Evolutionary conservation across 2,329 filamentous ascomycete species (phyloP).

Genomic region (Bipolaris cookei): DNA sequence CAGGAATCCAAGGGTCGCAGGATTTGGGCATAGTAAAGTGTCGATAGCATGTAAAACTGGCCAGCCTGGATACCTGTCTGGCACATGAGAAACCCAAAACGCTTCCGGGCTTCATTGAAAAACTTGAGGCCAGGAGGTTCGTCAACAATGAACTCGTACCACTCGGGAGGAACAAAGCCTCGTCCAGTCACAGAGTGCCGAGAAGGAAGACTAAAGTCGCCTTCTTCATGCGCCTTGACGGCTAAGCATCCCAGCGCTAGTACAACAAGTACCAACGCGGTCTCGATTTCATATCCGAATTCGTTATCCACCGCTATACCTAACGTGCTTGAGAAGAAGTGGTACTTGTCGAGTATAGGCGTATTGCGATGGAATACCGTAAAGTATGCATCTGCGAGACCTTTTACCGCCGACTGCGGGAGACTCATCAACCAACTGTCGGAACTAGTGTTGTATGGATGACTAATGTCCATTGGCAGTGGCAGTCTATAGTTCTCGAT

Average conservation of each 20-base stretch:
- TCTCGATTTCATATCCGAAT: conserved; percentile 61
- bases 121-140: conserved; percentile 58
- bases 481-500: conserved; percentile 56
- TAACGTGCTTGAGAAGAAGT: conserved; percentile 60
- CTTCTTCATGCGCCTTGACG: conserved; percentile 57
- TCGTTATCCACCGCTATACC: conserved; percentile 57
- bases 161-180: conserved; percentile 41
- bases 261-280: conserved; percentile 59
- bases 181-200: conserved; percentile 17
- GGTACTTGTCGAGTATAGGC: conserved; percentile 60
- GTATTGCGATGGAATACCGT: conserved; percentile 61
- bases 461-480: conserved; percentile 49
- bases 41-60: conserved; percentile 60
- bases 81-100: conserved; percentile 59
- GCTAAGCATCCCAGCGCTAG: conserved; percentile 61
- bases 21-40: conserved; percentile 60
- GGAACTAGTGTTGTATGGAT: conserved; percentile 44
- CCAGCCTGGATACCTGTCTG: conserved; percentile 59
- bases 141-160: conserved; percentile 46
- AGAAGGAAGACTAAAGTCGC: conserved; percentile 54
- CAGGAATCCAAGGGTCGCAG: conserved; percentile 62
- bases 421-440: conserved; percentile 56
- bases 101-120: conserved; percentile 61
- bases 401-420: conserved; percentile 57
- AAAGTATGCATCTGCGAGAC: conserved; percentile 61